Conservation (phyloP, 1,284 basidiomycete genomes). For the Pascua sp. region DNA sequence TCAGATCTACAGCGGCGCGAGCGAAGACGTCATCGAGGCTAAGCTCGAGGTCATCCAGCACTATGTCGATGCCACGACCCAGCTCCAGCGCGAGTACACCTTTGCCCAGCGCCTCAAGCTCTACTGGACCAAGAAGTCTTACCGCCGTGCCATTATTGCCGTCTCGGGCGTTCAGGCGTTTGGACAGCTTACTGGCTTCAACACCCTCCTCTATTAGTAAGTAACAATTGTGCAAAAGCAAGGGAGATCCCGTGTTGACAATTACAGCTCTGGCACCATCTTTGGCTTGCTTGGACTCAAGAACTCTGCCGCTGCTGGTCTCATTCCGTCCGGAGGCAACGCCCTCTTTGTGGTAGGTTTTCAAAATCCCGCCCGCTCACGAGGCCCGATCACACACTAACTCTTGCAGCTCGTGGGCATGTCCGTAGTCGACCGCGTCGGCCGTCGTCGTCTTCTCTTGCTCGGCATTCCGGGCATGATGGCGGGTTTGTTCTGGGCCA, state of each 20-base stretch:
- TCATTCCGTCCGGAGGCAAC: conserved; percentile 44
- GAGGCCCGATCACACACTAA: too few relatives aligned
- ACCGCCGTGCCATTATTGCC: conserved; percentile 24
- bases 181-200: conserved; percentile 43
- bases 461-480: conserved; percentile 27
- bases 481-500: conserved; percentile 30
- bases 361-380: too few relatives aligned
- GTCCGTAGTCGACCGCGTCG: conserved; percentile 21
- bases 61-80: conserved; percentile 27
- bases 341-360: conserved; percentile 29
- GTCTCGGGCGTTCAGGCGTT: conserved; percentile 19
- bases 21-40: conserved; percentile 33
- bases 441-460: conserved; percentile 22
- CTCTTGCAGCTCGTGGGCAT: conserved; percentile 27
- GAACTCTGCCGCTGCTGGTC: conserved; percentile 39
- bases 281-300: conserved; percentile 42
- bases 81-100: conserved; percentile 14
- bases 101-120: conserved; percentile 12
- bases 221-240: too few relatives aligned
- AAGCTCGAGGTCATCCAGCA: conserved; percentile 34
- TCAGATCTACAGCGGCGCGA: conserved; percentile 33
- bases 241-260: too few relatives aligned
- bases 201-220: conserved; percentile 20
- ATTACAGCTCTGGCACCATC: conserved; percentile 38
- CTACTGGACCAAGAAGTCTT: conserved; percentile 22